Evolutionary conservation across 768 basidiomycete species (phyloP).

Genomic region (Phlebiopsis gigantea): DNA sequence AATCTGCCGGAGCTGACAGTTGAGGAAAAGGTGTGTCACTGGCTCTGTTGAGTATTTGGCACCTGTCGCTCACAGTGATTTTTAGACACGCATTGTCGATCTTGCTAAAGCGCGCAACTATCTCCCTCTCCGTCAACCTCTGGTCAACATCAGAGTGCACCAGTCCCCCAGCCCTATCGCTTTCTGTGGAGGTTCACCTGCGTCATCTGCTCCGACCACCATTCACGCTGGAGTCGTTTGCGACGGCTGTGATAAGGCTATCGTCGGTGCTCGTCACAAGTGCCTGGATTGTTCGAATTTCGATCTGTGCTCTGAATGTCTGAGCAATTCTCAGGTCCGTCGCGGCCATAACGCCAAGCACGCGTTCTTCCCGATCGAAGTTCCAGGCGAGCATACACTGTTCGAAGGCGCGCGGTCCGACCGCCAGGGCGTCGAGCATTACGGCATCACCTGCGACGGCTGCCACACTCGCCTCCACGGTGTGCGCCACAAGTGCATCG

Average conservation of each 20-base stretch:
- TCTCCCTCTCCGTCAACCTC: not conserved
- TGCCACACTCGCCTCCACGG: constrained; percentile 58
- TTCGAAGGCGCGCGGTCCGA: not conserved
- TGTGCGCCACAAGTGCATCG: constrained; percentile 75
- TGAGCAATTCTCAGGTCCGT: constrained; percentile 10
- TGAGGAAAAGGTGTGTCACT: too few relatives aligned
- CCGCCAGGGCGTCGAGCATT: not conserved
- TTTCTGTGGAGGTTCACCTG: not conserved
- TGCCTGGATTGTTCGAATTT: constrained; percentile 65
- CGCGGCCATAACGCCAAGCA: constrained; percentile 12
- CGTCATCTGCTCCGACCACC: not conserved
- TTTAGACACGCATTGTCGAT: not conserved
- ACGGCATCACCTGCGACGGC: constrained; percentile 52
- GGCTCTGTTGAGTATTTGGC: too few relatives aligned
- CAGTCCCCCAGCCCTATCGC: not conserved
- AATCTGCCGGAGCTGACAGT: too few relatives aligned
- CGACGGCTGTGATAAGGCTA: constrained; percentile 51
- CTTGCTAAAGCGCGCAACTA: not conserved
- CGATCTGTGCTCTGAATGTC: constrained; percentile 20
- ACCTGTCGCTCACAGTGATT: too few relatives aligned
- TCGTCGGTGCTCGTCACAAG: constrained; percentile 71
- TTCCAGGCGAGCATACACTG: not conserved
- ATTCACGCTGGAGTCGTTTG: constrained; percentile 56
- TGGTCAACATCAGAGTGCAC: not conserved
- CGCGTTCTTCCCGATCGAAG: constrained; percentile 12